Evolutionary conservation across 352 stramenopile species (phyloP).

Genomic region (Phytophthora tentaculata): DNA sequence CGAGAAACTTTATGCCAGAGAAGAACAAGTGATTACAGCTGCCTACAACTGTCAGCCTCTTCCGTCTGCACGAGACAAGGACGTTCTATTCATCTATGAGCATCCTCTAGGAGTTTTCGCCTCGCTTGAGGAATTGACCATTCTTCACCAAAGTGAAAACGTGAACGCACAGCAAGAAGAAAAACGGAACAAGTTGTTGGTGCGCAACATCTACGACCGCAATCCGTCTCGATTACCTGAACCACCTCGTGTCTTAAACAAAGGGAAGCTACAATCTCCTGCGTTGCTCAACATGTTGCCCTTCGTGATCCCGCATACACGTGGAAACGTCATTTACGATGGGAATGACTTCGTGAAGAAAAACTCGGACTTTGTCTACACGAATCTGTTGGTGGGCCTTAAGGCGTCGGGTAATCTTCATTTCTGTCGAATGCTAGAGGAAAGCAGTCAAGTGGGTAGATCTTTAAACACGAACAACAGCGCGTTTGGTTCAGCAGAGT

Average conservation of each 20-base stretch:
- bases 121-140: slow-evolving; percentile 71
- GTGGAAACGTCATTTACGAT: slow-evolving; percentile 61
- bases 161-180: slow-evolving; percentile 49
- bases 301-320: slow-evolving; percentile 60
- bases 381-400: slow-evolving; percentile 43
- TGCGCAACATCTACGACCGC: slow-evolving; percentile 67
- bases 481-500: not conserved
- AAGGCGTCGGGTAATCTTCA: slow-evolving; percentile 32
- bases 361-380: slow-evolving; percentile 66
- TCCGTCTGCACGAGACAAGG: slow-evolving; percentile 7
- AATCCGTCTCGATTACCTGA: slow-evolving; percentile 39
- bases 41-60: slow-evolving; percentile 8
- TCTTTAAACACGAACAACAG: slow-evolving; percentile 2
- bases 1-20: slow-evolving; percentile 71
- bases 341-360: slow-evolving; percentile 72
- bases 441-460: not conserved
- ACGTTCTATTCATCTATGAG: slow-evolving; percentile 56
- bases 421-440: slow-evolving; percentile 40
- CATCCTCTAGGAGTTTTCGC: slow-evolving; percentile 64
- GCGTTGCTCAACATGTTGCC: slow-evolving; percentile 25
- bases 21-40: slow-evolving; percentile 39
- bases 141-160: slow-evolving; percentile 67
- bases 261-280: slow-evolving; percentile 9
- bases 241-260: slow-evolving; percentile 24
- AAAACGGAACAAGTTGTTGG: slow-evolving; percentile 73